A percentile compares a stretch with the other conserved stretches of the same genome.
phyloP scores from a whole-genome alignment of 129 eudicot species.

The Tanacetum coccineum region DNA sequence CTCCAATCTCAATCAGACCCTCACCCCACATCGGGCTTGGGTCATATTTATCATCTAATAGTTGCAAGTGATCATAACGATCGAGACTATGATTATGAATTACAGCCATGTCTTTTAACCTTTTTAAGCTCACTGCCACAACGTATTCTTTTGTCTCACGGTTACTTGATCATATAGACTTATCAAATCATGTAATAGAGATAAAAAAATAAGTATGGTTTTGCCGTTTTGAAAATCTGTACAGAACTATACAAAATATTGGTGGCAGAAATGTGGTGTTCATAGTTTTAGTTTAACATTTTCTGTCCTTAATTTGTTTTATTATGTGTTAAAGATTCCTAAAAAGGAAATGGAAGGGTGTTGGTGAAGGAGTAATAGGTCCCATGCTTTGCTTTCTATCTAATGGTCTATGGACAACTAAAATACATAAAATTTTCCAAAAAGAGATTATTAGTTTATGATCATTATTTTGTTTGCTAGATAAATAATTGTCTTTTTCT shows the following conservation, averaged over 20 bases:
- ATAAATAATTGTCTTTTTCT: neutral
- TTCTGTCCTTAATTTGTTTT: slow-evolving; percentile 7
- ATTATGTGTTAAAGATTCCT: slow-evolving; percentile 29
- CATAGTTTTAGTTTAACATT: slow-evolving; percentile 13
- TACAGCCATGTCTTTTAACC: neutral
- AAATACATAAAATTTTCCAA: slow-evolving; percentile 2
- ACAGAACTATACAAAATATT: neutral
- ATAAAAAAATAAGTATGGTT: neutral
- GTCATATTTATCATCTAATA: too few species aligned
- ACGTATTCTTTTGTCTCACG: neutral
- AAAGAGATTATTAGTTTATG: slow-evolving; percentile 13
- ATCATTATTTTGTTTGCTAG: slow-evolving; percentile 4
- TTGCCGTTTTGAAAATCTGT: too few species aligned
- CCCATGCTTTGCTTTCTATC: slow-evolving; percentile 51
- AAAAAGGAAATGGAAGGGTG: slow-evolving; percentile 37
- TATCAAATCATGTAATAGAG: too few species aligned
- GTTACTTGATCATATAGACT: slow-evolving; percentile 8
- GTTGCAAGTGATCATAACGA: neutral
- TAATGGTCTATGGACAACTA: slow-evolving; percentile 43
- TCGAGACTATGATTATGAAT: neutral
- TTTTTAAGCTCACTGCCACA: neutral
- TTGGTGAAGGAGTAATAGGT: slow-evolving; percentile 32
- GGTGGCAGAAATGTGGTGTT: slow-evolving; percentile 35
- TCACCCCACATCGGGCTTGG: too few species aligned
- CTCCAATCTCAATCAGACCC: too few species aligned